Percentiles rank a stretch among this genome's conserved stretches.
These are phyloP conservation scores for Ophiostoma sp. DNA, from an alignment of 2,329 filamentous ascomycete genomes.

Conservation along the genomic window DNA sequence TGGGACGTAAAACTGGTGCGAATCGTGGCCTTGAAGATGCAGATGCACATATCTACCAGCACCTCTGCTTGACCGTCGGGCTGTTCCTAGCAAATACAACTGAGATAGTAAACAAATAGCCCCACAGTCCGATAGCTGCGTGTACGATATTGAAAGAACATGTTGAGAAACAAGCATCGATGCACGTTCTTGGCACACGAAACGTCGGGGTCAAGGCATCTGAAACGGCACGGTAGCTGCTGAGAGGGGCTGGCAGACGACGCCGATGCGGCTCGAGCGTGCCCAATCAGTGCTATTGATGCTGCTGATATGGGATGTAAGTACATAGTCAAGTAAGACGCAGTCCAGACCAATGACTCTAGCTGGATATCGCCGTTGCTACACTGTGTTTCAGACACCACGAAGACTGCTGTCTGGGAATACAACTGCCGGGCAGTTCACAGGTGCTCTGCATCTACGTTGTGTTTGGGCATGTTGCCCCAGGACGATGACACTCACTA, in stretches of 20 bases:
- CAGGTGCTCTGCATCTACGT: neutral
- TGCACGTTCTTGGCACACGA: constrained; percentile 5
- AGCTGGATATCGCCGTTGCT: neutral
- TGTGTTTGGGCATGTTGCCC: neutral
- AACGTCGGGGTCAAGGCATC: neutral
- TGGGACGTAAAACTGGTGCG: no score
- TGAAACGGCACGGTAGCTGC: neutral
- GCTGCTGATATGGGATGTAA: neutral
- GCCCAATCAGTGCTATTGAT: neutral
- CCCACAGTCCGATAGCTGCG: no score
- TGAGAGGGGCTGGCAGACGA: neutral
- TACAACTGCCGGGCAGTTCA: neutral
- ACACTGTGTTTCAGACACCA: neutral
- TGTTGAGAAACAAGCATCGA: neutral
- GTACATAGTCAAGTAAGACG: neutral
- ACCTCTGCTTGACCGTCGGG: no score
- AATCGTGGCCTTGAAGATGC: no score
- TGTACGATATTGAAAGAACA: no score
- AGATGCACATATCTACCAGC: no score
- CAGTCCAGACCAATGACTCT: neutral
- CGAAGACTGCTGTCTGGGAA: neutral
- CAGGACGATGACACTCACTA: no score
- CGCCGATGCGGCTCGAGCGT: neutral
- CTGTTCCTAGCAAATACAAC: no score
- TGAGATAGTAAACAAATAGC: no score